Evolutionary conservation across 2,329 filamentous ascomycete species (phyloP).

Genomic region (Fusarium sp.): DNA sequence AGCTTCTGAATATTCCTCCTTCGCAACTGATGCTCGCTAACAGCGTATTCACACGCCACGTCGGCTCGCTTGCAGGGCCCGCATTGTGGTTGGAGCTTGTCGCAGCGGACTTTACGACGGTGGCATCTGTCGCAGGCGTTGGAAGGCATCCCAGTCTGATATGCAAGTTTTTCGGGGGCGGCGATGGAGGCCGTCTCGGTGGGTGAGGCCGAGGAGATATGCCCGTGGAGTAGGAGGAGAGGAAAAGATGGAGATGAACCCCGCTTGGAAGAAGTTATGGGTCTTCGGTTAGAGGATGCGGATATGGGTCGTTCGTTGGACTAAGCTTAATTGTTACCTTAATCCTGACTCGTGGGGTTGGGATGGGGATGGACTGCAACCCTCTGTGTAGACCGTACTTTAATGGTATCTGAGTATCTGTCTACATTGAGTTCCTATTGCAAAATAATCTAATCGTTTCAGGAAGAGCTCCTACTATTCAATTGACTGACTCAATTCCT

Average conservation of each 20-base stretch:
- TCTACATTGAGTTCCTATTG: not conserved
- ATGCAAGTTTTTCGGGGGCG: not conserved
- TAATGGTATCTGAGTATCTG: not conserved
- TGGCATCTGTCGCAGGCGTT: constrained; percentile 59
- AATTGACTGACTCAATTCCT: not conserved
- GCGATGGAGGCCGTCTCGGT: constrained; percentile 36
- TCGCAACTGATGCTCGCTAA: constrained; percentile 50
- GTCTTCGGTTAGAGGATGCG: constrained; percentile 3
- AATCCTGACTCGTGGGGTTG: constrained; percentile 35
- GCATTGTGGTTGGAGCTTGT: constrained; percentile 57
- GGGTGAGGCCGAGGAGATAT: constrained; percentile 30
- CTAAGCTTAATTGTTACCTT: constrained; percentile 34
- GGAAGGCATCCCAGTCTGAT: constrained; percentile 25
- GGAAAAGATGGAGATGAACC: constrained; percentile 15
- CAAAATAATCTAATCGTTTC: not conserved
- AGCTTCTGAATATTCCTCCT: constrained; percentile 54
- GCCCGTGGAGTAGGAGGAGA: not conserved
- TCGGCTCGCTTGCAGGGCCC: constrained; percentile 54
- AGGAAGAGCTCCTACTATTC: fast-evolving
- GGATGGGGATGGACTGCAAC: not conserved
- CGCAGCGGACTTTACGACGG: constrained; percentile 58
- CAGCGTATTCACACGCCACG: constrained; percentile 54
- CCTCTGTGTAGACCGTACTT: not conserved
- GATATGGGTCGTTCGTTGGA: constrained; percentile 14
- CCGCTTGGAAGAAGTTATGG: constrained; percentile 36